Conservation (phyloP, 2,329 filamentous ascomycete species). For the Colletotrichum zoysiae region DNA sequence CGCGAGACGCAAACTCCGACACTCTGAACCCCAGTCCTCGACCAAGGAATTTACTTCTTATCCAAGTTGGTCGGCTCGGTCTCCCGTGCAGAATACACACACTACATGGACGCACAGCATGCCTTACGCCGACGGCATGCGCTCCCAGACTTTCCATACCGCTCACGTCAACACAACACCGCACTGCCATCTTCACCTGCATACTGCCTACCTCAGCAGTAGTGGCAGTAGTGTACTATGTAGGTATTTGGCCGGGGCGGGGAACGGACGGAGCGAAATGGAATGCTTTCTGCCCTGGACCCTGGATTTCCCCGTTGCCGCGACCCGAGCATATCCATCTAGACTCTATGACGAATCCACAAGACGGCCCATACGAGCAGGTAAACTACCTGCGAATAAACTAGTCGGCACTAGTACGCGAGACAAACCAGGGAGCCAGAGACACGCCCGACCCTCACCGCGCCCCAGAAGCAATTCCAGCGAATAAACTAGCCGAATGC, state of each 20-base stretch:
- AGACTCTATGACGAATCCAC: constrained; percentile 17
- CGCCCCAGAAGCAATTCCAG: constrained; percentile 22
- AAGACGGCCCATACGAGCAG: constrained; percentile 21
- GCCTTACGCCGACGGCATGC: constrained; percentile 28
- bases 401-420: constrained; percentile 21
- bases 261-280: background rate
- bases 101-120: background rate
- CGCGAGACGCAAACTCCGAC: background rate
- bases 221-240: too few relatives aligned
- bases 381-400: background rate
- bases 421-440: constrained; percentile 36
- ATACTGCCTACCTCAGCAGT: background rate
- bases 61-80: too few relatives aligned
- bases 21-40: background rate
- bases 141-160: constrained; percentile 8
- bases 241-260: background rate
- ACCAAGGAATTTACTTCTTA: too few relatives aligned
- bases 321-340: background rate
- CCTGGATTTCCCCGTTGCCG: constrained; percentile 3
- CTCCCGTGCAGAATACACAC: background rate
- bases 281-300: constrained; percentile 15
- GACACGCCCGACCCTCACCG: constrained; percentile 20
- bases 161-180: background rate
- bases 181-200: constrained; percentile 4
- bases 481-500: constrained; percentile 17